Conservation (phyloP, 305 asterid species). For the Nicotiana rustica region DNA sequence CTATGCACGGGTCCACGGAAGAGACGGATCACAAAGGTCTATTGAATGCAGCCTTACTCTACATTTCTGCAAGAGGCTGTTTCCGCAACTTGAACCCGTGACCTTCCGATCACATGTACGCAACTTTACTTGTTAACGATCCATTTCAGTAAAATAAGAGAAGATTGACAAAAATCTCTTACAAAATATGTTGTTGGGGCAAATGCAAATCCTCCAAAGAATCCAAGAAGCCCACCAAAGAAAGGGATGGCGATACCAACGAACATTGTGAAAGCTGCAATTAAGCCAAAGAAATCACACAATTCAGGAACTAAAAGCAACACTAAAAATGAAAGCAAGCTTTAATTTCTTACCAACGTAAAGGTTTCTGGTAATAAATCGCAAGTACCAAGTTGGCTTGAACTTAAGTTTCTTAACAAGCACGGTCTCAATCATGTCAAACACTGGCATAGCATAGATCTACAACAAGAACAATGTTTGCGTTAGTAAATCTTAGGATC, state of each 20-base stretch:
- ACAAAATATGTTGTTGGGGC: conserved; percentile 93
- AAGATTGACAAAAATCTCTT: conserved; percentile 39
- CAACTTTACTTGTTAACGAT: too few species aligned
- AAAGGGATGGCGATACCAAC: conserved; percentile 80
- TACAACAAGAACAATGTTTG: conserved; percentile 28
- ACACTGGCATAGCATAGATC: conserved; percentile 93
- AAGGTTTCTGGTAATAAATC: conserved; percentile 62
- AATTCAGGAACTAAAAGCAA: background rate
- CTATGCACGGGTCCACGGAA: too few species aligned
- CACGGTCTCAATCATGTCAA: conserved; percentile 88
- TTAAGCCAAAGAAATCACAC: background rate
- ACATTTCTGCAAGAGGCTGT: too few species aligned
- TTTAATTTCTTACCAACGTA: conserved; percentile 69
- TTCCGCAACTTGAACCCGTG: too few species aligned
- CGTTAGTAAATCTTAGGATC: too few species aligned
- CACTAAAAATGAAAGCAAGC: background rate
- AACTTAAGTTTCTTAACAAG: conserved; percentile 72
- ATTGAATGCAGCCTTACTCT: too few species aligned
- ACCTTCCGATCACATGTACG: too few species aligned
- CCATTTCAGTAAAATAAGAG: too few species aligned
- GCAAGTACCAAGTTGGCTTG: conserved; percentile 65
- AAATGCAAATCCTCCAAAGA: conserved; percentile 91
- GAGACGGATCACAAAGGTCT: too few species aligned
- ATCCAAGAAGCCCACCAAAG: conserved; percentile 83
- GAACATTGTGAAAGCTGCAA: conserved; percentile 84